These are phyloP conservation scores for Alternaria sp. DNA, from an alignment of 2,329 filamentous ascomycete genomes.

Conservation along the genomic window DNA sequence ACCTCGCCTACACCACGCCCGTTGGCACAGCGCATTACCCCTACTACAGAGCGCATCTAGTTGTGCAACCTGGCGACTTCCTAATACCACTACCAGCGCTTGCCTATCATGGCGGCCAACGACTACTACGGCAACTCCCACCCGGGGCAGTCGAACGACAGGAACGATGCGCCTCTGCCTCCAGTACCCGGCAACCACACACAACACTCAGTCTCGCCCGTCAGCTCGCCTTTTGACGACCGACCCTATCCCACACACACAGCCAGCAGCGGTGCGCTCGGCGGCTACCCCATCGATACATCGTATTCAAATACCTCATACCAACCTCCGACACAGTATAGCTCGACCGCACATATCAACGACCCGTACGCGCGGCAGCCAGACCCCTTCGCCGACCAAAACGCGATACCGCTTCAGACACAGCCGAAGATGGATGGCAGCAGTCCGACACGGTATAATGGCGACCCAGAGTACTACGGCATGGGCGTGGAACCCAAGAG, in stretches of 20 bases:
- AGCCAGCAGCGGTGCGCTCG: conserved; percentile 59
- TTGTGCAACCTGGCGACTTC: conserved; percentile 1
- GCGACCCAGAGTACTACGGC: conserved; percentile 51
- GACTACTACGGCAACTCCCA: conserved; percentile 68
- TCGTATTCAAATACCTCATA: conserved; percentile 62
- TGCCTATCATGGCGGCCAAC: conserved; percentile 56
- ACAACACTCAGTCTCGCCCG: conserved; percentile 46
- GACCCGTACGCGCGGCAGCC: conserved; percentile 53
- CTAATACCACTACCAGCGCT: background rate
- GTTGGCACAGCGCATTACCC: background rate
- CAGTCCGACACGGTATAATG: conserved; percentile 49
- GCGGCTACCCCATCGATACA: conserved; percentile 60
- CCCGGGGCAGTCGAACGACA: conserved; percentile 23
- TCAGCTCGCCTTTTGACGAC: conserved; percentile 46
- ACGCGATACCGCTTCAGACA: conserved; percentile 59
- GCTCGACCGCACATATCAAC: conserved; percentile 45
- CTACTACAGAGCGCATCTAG: background rate
- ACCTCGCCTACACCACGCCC: background rate
- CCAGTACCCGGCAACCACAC: conserved; percentile 38
- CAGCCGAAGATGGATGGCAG: conserved; percentile 50
- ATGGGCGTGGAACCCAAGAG: conserved; percentile 23
- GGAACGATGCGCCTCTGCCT: conserved; percentile 51
- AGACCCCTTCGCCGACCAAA: conserved; percentile 61
- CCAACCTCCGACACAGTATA: conserved; percentile 31
- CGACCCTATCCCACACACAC: conserved; percentile 54